phyloP scores from a whole-genome alignment of 441 rosid genomes.

The Adansonia rubrostipa region DNA sequence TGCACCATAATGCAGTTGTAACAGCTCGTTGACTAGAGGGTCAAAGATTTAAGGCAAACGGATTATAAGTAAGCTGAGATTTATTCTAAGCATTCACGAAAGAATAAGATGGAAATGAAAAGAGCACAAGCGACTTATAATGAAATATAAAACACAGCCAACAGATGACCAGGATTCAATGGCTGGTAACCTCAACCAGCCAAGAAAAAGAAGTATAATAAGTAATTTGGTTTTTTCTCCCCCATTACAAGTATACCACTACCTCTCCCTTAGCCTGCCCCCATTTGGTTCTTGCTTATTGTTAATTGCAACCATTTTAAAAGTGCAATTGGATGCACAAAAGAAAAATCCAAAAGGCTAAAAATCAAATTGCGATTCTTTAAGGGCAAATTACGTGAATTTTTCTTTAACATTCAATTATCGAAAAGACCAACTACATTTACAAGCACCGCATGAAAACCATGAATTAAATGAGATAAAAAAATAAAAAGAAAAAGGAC shows the following conservation, averaged over 20 bases:
- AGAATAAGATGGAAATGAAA: background rate
- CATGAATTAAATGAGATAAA: background rate
- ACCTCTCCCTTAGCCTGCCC: background rate
- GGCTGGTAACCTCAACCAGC: background rate
- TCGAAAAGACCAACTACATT: constrained; percentile 1
- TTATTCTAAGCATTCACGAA: background rate
- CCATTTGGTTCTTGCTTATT: background rate
- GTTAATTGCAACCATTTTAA: background rate
- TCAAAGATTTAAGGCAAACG: constrained; percentile 24
- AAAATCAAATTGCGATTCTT: background rate
- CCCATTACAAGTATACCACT: background rate
- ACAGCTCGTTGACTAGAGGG: constrained; percentile 91
- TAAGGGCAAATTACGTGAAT: background rate
- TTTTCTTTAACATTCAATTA: background rate
- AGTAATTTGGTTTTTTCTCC: background rate
- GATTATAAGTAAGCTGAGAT: constrained; percentile 16
- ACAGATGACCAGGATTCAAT: background rate
- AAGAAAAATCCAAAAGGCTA: background rate
- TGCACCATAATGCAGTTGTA: constrained; percentile 94
- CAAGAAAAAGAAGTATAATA: background rate
- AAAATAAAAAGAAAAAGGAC: background rate
- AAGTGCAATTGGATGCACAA: background rate
- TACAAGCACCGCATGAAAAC: background rate
- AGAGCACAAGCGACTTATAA: background rate
- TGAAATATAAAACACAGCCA: background rate